These are phyloP conservation scores for Colletotrichum liaoningense DNA, from an alignment of 2,329 filamentous ascomycete species.

Conservation along the genomic window DNA sequence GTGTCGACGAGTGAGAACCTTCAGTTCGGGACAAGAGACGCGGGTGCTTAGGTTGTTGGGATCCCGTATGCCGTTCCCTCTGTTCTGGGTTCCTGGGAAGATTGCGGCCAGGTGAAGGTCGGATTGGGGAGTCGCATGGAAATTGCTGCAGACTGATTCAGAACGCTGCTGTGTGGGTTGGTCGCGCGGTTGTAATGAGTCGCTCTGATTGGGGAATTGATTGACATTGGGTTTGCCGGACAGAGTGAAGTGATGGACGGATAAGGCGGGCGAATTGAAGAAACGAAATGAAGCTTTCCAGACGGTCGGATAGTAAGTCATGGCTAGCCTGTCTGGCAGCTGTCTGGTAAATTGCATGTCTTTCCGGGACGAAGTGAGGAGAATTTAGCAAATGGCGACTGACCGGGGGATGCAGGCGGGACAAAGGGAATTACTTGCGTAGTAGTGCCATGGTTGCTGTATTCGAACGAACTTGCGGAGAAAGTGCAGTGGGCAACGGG, in stretches of 20 bases:
- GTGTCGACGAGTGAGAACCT: neutral
- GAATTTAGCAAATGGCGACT: neutral
- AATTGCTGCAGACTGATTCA: neutral
- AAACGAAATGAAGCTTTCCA: slow-evolving; percentile 26
- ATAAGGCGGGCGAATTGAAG: slow-evolving; percentile 4
- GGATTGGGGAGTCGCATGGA: neutral
- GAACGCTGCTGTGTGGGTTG: slow-evolving; percentile 5
- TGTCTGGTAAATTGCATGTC: neutral
- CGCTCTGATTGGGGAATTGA: slow-evolving; percentile 26
- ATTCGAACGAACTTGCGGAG: no score
- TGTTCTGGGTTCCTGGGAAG: neutral
- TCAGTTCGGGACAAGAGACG: neutral
- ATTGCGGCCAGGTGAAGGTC: neutral
- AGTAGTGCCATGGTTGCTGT: no score
- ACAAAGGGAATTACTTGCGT: neutral
- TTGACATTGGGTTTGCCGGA: slow-evolving; percentile 26
- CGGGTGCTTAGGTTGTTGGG: neutral
- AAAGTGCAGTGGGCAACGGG: neutral
- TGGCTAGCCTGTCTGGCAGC: slow-evolving; percentile 5
- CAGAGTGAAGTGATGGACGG: slow-evolving; percentile 9
- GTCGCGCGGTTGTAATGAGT: slow-evolving; percentile 9
- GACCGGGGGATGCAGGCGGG: neutral
- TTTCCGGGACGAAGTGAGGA: neutral
- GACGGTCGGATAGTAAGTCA: slow-evolving; percentile 11
- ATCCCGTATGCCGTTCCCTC: neutral